Base-by-base conservation (phyloP, 768 basidiomycete genomes). In the Gloeophyllum trabeum region DNA sequence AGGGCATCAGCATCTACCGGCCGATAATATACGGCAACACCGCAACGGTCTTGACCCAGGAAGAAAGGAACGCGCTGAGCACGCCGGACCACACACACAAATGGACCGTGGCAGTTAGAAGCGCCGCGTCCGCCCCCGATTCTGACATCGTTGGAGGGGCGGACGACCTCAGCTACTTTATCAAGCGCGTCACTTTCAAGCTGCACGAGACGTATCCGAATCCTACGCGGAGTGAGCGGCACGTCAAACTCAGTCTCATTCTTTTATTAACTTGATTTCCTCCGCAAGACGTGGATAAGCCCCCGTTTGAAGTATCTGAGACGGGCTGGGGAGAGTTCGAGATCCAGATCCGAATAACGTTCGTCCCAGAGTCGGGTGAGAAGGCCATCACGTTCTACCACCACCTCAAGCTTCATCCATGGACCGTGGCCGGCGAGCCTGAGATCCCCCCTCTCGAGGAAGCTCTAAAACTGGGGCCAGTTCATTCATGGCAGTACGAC, bases 251-350 rank as follows among this genome's bases (percentile, higher is more conserved):
- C n/a, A n/a, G 16, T 34, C n/a, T 39, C 35, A 36, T 32, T 30
- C 16, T 34, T 25, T 28, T 48, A 26, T 39, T 42, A 39, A 28
- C 36, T 28, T 36, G 28, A 26, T 20, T 7, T 40, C 46, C 39
- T 50, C 28, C 24, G 35, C 20, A 49, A 97, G 94, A 82, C 51
- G 58, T 96, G 22, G 96, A 99, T 55, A 90, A 85, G 56, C 76
- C 90, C 3, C 96, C 96, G 0, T 99, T 92, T 54, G 88, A 91
- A 51, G 81, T 98, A 13, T 81, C 92, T 6, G 96, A 98, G 61
- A 98, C 96, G 13, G 96, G 96, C 38, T 99, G 96, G 96, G 96
- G 96, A 50, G 96, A 99, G 66, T 99, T 99, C 63, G 91, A 96
- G 54, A 84, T 98, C 48, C 78, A 83, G 54, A 93, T 99, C 48